These are phyloP conservation scores for Eleusine coracana DNA, from an alignment of 176 grass and related monocot genomes.

Conservation along the genomic window DNA sequence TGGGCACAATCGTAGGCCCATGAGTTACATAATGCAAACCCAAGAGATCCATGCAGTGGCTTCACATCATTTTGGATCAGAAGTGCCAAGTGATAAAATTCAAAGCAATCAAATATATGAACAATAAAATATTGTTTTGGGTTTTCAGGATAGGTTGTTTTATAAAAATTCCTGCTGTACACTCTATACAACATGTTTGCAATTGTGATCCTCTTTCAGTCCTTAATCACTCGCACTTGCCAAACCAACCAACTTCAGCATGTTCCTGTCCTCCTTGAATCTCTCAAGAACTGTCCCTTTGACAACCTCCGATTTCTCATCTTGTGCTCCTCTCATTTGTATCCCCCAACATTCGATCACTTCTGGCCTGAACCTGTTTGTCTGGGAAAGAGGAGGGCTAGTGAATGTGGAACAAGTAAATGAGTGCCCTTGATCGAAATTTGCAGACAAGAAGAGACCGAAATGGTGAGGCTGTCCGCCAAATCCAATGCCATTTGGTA, in stretches of 20 bases:
- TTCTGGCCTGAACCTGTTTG: conserved; percentile 67
- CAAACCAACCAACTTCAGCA: conserved; percentile 94
- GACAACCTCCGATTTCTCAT: conserved; percentile 44
- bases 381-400: conserved; percentile 71
- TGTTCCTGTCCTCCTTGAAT: conserved; percentile 97
- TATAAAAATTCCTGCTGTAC: conserved; percentile 25
- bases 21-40: no score
- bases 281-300: conserved; percentile 93
- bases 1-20: background rate
- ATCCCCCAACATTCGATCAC: conserved; percentile 92
- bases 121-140: background rate
- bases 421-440: conserved; percentile 90
- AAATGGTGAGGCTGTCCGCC: conserved; percentile 86
- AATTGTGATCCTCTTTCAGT: conserved; percentile 1
- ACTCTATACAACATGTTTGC: background rate
- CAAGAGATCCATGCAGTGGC: no score
- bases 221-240: conserved; percentile 75
- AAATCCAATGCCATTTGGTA: conserved; percentile 95
- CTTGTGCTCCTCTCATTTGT: conserved; percentile 49
- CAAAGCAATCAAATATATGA: background rate
- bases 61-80: background rate
- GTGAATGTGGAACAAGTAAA: conserved; percentile 83
- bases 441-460: conserved; percentile 88
- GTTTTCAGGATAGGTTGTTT: background rate
- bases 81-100: background rate